Evolutionary conservation across 768 basidiomycete species (phyloP).

Genomic region (Podaxis sp.): DNA sequence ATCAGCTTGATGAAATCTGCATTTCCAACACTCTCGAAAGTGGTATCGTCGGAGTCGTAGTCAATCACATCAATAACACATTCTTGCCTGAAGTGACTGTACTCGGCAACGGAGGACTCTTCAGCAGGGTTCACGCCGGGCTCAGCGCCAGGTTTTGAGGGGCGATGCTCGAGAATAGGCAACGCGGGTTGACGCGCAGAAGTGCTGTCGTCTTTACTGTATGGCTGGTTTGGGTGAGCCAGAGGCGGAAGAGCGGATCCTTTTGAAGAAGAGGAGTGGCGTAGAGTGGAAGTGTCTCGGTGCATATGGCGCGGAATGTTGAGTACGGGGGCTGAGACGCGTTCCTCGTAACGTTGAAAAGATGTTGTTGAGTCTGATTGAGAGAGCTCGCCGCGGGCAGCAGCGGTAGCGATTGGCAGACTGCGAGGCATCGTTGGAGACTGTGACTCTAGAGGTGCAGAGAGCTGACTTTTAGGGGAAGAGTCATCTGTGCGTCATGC

Average conservation of each 20-base stretch:
- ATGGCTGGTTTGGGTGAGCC: neutral
- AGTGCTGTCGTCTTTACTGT: neutral
- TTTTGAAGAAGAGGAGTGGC: neutral
- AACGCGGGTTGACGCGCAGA: neutral
- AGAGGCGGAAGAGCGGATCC: neutral
- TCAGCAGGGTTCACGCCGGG: constrained; percentile 63
- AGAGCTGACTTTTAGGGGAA: neutral
- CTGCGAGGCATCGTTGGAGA: neutral
- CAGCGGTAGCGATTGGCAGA: neutral
- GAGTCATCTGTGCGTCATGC: neutral
- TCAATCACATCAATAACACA: constrained; percentile 63
- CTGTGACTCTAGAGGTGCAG: neutral
- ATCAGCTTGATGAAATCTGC: constrained; percentile 48
- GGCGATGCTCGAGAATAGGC: neutral
- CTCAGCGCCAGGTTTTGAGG: constrained; percentile 49
- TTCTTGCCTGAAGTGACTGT: constrained; percentile 51
- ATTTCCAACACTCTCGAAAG: constrained; percentile 48
- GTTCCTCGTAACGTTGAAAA: neutral
- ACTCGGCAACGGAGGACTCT: constrained; percentile 42
- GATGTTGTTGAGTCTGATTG: neutral
- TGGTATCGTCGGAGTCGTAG: constrained; percentile 49
- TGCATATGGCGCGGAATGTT: neutral
- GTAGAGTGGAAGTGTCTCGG: neutral
- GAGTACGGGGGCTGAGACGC: neutral
- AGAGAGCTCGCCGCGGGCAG: neutral